Base-by-base conservation (phyloP, 306 rosid genomes). In the Aeschynomene evenia region DNA sequence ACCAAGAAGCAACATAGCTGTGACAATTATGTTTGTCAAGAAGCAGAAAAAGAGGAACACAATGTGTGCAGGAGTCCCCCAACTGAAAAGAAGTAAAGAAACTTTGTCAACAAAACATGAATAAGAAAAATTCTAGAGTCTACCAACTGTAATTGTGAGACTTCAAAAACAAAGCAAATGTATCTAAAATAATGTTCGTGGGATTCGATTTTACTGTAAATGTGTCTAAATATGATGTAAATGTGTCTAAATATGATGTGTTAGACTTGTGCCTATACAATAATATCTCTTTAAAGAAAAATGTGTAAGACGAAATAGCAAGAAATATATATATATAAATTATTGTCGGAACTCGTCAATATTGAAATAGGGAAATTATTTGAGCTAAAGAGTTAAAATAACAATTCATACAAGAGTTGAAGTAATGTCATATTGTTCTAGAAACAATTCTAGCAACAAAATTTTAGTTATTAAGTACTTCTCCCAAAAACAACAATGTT, bases 1-100 rank as follows among this genome's bases (percentile, higher is more conserved):
- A 29, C 98, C 98, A 3, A 93, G 98, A 18, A 93, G 94, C 74
- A 93, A 78, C 98, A 93, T 93, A 33, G 98, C 97, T 0, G 94
- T 93, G 3, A 93, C 98, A 49, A 88, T 88, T 37, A 93, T 85
- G 42, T 93, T 93, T 18, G 97, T 93, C 90, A 93, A 42, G 53
- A 90, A 85, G 85, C 96, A 93, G 87, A 93, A 93, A 40, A 68
- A 61, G 52, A 90, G 96, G 80, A 93, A 90, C 56, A 93, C 97
- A 49, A 86, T 54, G 80, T 93, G 96, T 1, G 97, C 90, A 0
- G 87, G 71, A 6, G 89, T 88, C 43, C 98, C 98, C 98, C 98
- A 93, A 19, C 98, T 93, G 88, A 3, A 6, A n/a, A 43, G 51
- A 77, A 57, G 69, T 14, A 56, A 81, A 79, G 9, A 36, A 77